phyloP scores from a whole-genome alignment of 129 eudicot genomes.

The Flaveria brownii region DNA sequence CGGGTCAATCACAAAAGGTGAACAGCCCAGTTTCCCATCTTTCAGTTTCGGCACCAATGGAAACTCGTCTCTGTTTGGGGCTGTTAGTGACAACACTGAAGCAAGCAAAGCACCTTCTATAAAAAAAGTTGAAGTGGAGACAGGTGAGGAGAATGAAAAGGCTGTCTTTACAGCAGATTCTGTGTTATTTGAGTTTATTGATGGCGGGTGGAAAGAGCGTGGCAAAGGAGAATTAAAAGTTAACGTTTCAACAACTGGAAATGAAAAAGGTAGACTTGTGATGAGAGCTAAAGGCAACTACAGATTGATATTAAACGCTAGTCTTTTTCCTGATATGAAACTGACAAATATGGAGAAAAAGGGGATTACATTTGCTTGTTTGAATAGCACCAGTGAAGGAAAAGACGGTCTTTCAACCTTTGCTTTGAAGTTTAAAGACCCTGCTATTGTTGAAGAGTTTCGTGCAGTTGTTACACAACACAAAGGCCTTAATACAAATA shows the following conservation, averaged over 20 bases:
- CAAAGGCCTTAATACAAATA: constrained; percentile 43
- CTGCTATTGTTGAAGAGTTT: constrained; percentile 65
- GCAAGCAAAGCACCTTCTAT: constrained; percentile 53
- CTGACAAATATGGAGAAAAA: constrained; percentile 87
- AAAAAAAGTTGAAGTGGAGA: constrained; percentile 80
- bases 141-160: constrained; percentile 90
- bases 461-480: constrained; percentile 56
- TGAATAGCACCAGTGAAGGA: constrained; percentile 68
- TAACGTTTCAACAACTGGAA: constrained; percentile 57
- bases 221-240: constrained; percentile 93
- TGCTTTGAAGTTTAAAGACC: constrained; percentile 85
- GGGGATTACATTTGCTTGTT: constrained; percentile 91
- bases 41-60: constrained; percentile 58
- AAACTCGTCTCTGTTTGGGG: constrained; percentile 56
- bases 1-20: constrained; percentile 57
- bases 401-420: constrained; percentile 70
- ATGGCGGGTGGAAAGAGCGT: constrained; percentile 92
- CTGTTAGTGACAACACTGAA: constrained; percentile 41
- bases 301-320: constrained; percentile 77
- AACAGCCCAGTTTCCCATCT: constrained; percentile 50
- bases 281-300: constrained; percentile 91
- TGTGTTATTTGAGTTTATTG: constrained; percentile 63
- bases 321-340: constrained; percentile 84
- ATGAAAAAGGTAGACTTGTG: constrained; percentile 69
- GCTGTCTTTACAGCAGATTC: constrained; percentile 79